Base-by-base conservation (phyloP, 345 rosid genomes). In the Corchorus olitorius region DNA sequence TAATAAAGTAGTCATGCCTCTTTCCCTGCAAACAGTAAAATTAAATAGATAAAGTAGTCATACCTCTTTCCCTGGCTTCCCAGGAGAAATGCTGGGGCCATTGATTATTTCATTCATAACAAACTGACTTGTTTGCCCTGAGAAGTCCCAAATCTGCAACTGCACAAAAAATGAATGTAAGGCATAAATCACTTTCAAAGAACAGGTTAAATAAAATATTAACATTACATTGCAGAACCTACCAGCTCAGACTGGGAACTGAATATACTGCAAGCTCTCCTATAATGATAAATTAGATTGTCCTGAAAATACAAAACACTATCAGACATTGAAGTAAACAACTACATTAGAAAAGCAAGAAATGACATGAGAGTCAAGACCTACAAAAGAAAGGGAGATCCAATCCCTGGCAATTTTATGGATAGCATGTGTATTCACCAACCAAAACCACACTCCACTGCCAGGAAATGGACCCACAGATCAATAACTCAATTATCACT, bases 101-200 rank as follows among this genome's bases (percentile, higher is more conserved):
- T 77, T 67, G 33, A 72, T 76, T 54, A 65, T 77, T 43, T 84
- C 90, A 77, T 84, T 81, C 62, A 72, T 33, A 9, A 87, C 70
- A 75, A 87, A 81, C 45, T 80, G 82, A 45, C 83, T 41, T 43
- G 87, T 89, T 82, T 86, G 85, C 80, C 89, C 89, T 16, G 93
- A 88, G 67, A 88, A 89, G 80, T 89, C 95, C 95, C 93, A 88
- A 70, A 89, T 80, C 56, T 75, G 86, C 53, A 89, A 73, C 95
- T 91, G 95, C 50, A 73, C 63, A 81, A 70, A 34, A 77, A 27
- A 72, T 63, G 20, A 72, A 70, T 54, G 6, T 55, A 50, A 71
- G 27, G 33, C 56, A 52, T 39, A 71, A 60, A 52, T 17, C 6
- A 35, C 7, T 48, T 58, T 73, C 37, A 70, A 13, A 60, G 58